Evolutionary conservation across 306 rosid species (phyloP).

Genomic region (Dalbergia cochinchinensis): DNA sequence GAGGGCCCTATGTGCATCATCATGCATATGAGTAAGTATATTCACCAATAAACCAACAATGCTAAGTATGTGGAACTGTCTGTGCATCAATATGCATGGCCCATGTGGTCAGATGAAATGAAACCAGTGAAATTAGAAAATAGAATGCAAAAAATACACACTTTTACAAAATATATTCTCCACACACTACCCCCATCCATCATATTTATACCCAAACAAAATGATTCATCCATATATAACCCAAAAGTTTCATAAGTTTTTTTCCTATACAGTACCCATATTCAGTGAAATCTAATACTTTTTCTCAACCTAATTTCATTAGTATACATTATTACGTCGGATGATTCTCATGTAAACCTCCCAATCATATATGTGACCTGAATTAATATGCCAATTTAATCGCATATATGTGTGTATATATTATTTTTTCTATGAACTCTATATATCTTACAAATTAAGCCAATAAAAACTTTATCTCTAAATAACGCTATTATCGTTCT

Average conservation of each 20-base stretch:
- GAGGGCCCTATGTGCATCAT: slow-evolving; percentile 49
- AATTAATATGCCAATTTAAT: not conserved
- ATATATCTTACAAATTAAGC: not conserved
- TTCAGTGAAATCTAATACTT: no score
- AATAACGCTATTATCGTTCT: not conserved
- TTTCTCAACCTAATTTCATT: no score
- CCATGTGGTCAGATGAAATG: no score
- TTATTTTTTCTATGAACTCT: not conserved
- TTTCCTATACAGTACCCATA: no score
- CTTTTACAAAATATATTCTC: no score
- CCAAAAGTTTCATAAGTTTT: no score
- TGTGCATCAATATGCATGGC: slow-evolving; percentile 5
- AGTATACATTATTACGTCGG: slow-evolving; percentile 11
- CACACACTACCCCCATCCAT: no score
- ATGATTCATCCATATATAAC: no score
- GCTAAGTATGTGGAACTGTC: slow-evolving; percentile 39
- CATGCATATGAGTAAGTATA: not conserved
- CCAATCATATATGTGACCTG: not conserved
- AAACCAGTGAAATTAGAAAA: no score
- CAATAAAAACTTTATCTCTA: not conserved
- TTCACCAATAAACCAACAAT: slow-evolving; percentile 30
- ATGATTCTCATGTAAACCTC: slow-evolving; percentile 37
- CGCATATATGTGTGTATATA: not conserved
- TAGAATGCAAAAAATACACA: no score
- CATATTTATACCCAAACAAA: no score